Evolutionary conservation across 2,329 filamentous ascomycete genomes (phyloP).

Genomic region (Ceratocystis destructans): DNA sequence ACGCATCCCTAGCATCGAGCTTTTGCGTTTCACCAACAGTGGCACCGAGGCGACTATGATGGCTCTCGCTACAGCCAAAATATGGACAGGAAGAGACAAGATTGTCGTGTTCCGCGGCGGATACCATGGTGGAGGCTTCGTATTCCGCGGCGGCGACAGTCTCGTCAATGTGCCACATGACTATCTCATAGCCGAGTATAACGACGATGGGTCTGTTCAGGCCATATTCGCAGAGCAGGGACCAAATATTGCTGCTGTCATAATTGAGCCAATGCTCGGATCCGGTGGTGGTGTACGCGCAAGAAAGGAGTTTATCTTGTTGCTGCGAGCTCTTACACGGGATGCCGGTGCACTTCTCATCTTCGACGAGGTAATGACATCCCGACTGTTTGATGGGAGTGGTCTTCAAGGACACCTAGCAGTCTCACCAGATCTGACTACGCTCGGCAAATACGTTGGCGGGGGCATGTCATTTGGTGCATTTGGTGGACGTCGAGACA

Average conservation of each 20-base stretch:
- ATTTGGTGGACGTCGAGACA: slow-evolving; percentile 45
- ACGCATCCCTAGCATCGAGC: slow-evolving; percentile 39
- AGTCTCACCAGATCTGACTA: slow-evolving; percentile 46
- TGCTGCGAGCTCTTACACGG: slow-evolving; percentile 30
- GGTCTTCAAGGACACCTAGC: slow-evolving; percentile 34
- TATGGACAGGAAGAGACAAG: slow-evolving; percentile 32
- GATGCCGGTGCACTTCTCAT: slow-evolving; percentile 45
- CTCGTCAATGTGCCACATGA: slow-evolving; percentile 38
- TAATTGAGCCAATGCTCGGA: slow-evolving; percentile 55
- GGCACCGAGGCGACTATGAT: slow-evolving; percentile 53
- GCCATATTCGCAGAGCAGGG: slow-evolving; percentile 29
- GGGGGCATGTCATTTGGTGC: slow-evolving; percentile 54
- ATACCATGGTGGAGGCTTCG: slow-evolving; percentile 26
- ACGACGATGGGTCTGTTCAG: slow-evolving; percentile 35
- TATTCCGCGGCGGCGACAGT: slow-evolving; percentile 20
- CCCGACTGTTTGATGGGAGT: slow-evolving; percentile 35
- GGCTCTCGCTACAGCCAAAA: slow-evolving; percentile 41
- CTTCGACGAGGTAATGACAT: slow-evolving; percentile 60
- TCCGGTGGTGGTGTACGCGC: slow-evolving; percentile 44
- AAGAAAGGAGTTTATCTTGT: slow-evolving; percentile 36
- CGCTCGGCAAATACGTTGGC: slow-evolving; percentile 53
- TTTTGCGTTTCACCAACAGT: slow-evolving; percentile 49
- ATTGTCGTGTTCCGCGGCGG: slow-evolving; percentile 39
- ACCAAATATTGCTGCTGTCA: slow-evolving; percentile 42
- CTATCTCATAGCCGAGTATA: slow-evolving; percentile 48